Evolutionary conservation across 169 alveolate species (phyloP).

Genomic region (Eimeria acervulina): DNA sequence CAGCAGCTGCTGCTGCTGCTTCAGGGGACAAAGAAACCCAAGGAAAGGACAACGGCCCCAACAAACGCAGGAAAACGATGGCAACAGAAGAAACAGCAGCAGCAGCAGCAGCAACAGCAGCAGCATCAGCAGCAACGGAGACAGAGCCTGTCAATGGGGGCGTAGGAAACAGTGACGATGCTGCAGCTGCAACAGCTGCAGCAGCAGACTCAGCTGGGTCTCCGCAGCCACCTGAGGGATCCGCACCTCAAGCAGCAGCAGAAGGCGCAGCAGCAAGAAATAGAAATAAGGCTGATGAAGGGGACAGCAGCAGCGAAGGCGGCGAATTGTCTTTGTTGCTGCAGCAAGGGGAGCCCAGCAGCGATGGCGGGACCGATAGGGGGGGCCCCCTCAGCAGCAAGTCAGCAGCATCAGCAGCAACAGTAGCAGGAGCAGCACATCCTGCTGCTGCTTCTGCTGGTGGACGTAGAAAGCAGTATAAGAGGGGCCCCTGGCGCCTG

Average conservation of each 20-base stretch:
- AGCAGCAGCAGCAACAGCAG: slow-evolving; percentile 8
- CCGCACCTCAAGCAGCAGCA: neutral
- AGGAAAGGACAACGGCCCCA: neutral
- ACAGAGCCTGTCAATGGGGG: neutral
- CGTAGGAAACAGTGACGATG: neutral
- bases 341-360: neutral
- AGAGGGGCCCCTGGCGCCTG: slow-evolving; percentile 63
- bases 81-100: neutral
- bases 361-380: neutral
- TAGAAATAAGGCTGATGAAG: neutral
- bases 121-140: neutral
- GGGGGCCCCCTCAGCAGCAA: neutral
- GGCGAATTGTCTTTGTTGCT: neutral
- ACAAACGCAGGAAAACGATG: slow-evolving; percentile 13
- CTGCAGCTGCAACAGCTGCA: neutral
- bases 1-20: slow-evolving; percentile 54
- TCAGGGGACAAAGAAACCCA: neutral
- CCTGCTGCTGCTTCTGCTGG: slow-evolving; percentile 19
- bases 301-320: slow-evolving; percentile 49
- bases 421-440: neutral
- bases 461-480: neutral
- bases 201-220: neutral
- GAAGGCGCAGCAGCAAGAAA: neutral
- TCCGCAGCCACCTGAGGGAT: slow-evolving; percentile 3
- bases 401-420: neutral